Conservation (phyloP, 441 rosid genomes). For the Adansonia rubrostipa region DNA sequence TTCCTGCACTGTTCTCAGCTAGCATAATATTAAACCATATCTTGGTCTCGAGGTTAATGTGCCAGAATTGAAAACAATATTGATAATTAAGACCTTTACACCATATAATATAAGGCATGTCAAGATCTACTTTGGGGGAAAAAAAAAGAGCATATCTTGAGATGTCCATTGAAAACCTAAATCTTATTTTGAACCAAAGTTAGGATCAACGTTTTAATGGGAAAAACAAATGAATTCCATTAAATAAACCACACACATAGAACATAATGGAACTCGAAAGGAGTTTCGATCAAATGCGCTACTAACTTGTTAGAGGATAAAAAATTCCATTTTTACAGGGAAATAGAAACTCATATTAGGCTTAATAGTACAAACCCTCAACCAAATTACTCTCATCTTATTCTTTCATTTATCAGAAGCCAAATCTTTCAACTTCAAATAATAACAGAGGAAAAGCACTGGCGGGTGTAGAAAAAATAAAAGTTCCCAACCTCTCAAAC, state of each 20-base stretch:
- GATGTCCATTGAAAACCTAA: not conserved
- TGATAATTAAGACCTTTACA: not conserved
- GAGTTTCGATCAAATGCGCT: not conserved
- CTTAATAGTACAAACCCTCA: not conserved
- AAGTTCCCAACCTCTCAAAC: not conserved
- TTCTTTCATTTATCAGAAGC: not conserved
- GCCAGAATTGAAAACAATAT: not conserved
- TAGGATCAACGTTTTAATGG: too few relatives aligned
- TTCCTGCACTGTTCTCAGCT: not conserved
- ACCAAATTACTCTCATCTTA: not conserved
- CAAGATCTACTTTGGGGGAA: not conserved
- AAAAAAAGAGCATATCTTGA: not conserved
- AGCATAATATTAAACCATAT: not conserved
- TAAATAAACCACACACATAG: not conserved
- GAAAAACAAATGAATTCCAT: not conserved
- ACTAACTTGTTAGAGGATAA: not conserved
- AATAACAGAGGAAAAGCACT: constrained; percentile 2
- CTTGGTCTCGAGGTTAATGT: not conserved
- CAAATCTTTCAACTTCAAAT: not conserved
- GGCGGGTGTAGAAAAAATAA: not conserved
- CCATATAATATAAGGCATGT: not conserved
- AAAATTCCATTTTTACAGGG: not conserved
- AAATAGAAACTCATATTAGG: not conserved
- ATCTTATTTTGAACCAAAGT: too few relatives aligned
- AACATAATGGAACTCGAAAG: not conserved